These are phyloP conservation scores for Pythium scleroteichum DNA, from an alignment of 352 stramenopile genomes.

Conservation along the genomic window DNA sequence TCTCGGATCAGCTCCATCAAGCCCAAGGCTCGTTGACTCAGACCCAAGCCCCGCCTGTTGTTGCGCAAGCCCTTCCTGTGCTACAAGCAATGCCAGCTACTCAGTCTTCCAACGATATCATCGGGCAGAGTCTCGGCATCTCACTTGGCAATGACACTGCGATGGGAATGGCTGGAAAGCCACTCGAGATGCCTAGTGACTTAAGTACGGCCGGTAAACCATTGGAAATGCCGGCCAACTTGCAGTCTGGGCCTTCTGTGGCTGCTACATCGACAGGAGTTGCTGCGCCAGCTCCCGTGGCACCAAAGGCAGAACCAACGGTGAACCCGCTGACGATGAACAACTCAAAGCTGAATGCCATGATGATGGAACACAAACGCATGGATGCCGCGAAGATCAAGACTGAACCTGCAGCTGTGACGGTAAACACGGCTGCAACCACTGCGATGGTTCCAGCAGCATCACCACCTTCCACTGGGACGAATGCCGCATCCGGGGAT, in stretches of 20 bases:
- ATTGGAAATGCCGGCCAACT: conserved; percentile 25
- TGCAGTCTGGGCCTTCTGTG: conserved; percentile 14
- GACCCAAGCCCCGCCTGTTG: conserved; percentile 5
- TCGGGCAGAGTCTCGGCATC: conserved; percentile 24
- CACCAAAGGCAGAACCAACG: conserved; percentile 13
- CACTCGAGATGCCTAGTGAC: conserved; percentile 32
- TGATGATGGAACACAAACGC: conserved; percentile 80
- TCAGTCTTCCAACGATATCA: conserved; percentile 25
- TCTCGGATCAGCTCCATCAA: conserved; percentile 25
- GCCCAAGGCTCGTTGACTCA: conserved; percentile 16
- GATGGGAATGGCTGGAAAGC: conserved; percentile 14
- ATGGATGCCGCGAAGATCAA: conserved; percentile 59
- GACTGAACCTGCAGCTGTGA: conserved; percentile 20
- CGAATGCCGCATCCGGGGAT: conserved; percentile 32
- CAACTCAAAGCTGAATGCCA: conserved; percentile 84
- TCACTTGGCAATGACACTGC: conserved; percentile 4
- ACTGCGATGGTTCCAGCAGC: conserved; percentile 1
- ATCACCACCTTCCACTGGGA: conserved; percentile 7
- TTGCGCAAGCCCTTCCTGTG: conserved; percentile 1
- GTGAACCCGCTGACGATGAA: conserved; percentile 78
- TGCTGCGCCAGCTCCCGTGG: background rate
- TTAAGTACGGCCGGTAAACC: conserved; percentile 20
- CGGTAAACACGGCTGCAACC: conserved; percentile 17
- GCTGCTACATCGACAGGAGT: conserved; percentile 5
- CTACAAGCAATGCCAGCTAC: conserved; percentile 7